A percentile compares a stretch with the other conserved stretches of the same genome.
Conservation (phyloP, 768 basidiomycete genomes). For the Serendipita sp. region DNA sequence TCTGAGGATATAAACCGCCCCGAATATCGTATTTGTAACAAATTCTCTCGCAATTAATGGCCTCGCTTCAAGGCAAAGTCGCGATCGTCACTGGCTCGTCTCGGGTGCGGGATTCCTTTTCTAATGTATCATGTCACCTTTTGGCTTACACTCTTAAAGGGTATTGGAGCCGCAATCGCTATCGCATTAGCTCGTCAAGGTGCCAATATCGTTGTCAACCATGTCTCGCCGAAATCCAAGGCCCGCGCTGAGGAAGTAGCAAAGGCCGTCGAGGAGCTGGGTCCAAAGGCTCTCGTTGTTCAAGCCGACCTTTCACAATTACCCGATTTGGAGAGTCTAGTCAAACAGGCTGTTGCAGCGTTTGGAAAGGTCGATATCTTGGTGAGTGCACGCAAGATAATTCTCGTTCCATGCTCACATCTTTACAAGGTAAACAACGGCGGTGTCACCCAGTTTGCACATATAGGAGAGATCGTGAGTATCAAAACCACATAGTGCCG, state of each 20-base stretch:
- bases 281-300: conserved; percentile 29
- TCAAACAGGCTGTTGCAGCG: conserved; percentile 31
- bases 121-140: too few species aligned
- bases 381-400: conserved; percentile 14
- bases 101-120: too few species aligned
- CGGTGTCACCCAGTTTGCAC: too few species aligned
- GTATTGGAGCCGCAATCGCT: conserved; percentile 42
- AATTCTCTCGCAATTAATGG: too few species aligned
- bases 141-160: conserved; percentile 7
- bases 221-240: conserved; percentile 24
- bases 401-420: too few species aligned
- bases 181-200: conserved; percentile 35
- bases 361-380: conserved; percentile 42
- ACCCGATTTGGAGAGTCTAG: conserved; percentile 28
- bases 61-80: too few species aligned
- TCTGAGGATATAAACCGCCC: too few species aligned
- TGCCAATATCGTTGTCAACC: conserved; percentile 42
- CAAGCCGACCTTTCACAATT: conserved; percentile 35
- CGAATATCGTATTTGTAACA: too few species aligned
- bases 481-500: too few species aligned
- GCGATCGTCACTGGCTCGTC: too few species aligned
- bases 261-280: conserved; percentile 27
- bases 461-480: too few species aligned
- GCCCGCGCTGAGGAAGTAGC: conserved; percentile 32
- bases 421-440: too few species aligned